Evolutionary conservation across 2,329 filamentous ascomycete species (phyloP), one percentile per base, ranked within the genome.

Genomic region (Botrytis hyacinthi): DNA sequence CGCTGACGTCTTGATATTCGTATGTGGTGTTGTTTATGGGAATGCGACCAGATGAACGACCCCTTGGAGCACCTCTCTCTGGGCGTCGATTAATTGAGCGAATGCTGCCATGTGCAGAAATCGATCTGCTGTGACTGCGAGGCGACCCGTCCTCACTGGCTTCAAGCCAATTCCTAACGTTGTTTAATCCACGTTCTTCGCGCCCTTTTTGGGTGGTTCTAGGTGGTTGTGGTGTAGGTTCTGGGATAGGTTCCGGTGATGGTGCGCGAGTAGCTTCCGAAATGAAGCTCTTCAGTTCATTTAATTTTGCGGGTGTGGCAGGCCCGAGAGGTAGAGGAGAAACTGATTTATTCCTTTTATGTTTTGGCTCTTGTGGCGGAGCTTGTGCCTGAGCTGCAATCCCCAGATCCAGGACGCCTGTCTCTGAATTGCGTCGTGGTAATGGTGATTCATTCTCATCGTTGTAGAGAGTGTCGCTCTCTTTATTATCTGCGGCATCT

Each of bases 361-460:
- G 60, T 62, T 71, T 71, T 70, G 62, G 51, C 72, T 35, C 63
- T 44, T 32, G 73, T 65, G 71, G 40, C 40, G 67, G 71, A 44
- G 75, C 70, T 48, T 61, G 62, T 40, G 65, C 44, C 44, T 62
- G 62, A 42, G 65, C 44, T 42, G 74, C 76, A n/a, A 68, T 74
- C 59, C 73, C 77, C 59, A 77, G 32, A 61, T 78, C 76, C 79
- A 80, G 80, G 9, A 74, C 72, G 8, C 79, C 76, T 69, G 78
- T 81, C 73, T 81, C 80, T 14, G 80, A 81, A 73, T 81, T 81
- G 65, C 80, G 79, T 74, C 80, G 78, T 32, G 51, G 75, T n/a
- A 74, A 48, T 70, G 68, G 62, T 18, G 74, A 48, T 29, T 67
- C 70, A 26, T 74, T 75, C 22, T 77, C 76, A 29, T 75, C 71